Evolutionary conservation across 1,284 basidiomycete genomes (phyloP), one percentile per base, ranked within the genome.

Genomic region (Boletus mariae): DNA sequence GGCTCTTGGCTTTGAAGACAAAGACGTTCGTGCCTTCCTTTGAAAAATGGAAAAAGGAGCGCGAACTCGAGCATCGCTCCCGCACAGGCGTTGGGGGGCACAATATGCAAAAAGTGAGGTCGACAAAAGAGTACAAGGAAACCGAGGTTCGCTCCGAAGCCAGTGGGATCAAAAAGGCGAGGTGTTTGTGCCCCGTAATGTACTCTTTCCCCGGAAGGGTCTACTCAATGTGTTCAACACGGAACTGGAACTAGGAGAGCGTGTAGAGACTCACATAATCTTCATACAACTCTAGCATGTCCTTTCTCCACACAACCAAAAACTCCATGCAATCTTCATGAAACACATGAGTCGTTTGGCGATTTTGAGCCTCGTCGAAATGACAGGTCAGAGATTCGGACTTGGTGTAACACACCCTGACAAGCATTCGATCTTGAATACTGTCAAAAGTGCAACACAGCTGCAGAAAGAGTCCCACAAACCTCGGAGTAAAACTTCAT

Each of bases 81-180:
- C 72, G 69, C 35, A 74, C 57, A 9, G 77, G 72, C 2, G 79
- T 79, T 0, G 84, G 83, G 6, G 79, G 77, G 58, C 85, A 91
- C 2, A 81, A 80, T 29, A 94, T 66, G 61, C 85, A 90, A 64
- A 93, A 92, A 1, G 89, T 85, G 49, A 89, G 70, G 62, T 94
- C 92, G 40, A 85, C 79, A 56, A 89, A 87, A 11, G 90, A 94
- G 65, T 89, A 94, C 15, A 94, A 64, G 2, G 87, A 92, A 25
- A 93, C 69, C 32, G 75, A 77, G 0, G 90, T 92, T 44, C 73
- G 71, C 4, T 75, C 68, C 2, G 75, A 72, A 51, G 76, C 74
- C 34, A 94, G 73, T 1, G 89, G 86, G 41, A 92, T 82, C 6
- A 89, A 69, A 59, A 83, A 87, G 6, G 83, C 77, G 6, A 91